These are phyloP conservation scores for Setomelanomma holmii DNA, from an alignment of 2,329 filamentous ascomycete genomes.

Conservation along the genomic window DNA sequence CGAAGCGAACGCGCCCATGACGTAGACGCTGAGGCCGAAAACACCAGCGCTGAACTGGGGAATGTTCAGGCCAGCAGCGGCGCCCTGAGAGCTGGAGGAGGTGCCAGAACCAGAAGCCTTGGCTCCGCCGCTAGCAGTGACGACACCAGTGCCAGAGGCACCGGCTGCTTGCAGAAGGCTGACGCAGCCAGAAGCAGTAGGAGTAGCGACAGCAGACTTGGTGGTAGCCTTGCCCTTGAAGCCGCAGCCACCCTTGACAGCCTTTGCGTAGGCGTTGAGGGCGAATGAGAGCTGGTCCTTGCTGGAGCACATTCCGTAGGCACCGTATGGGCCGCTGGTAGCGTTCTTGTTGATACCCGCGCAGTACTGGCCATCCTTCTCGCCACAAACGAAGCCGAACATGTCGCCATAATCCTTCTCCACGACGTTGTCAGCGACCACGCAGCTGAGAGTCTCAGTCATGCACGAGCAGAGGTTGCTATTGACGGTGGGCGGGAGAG, in stretches of 20 bases:
- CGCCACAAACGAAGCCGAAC: constrained; percentile 77
- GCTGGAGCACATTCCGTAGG: constrained; percentile 78
- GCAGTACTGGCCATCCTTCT: constrained; percentile 62
- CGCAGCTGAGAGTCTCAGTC: constrained; percentile 75
- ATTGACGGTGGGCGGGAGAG: constrained; percentile 85
- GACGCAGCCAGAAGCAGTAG: constrained; percentile 62
- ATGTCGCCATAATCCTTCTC: constrained; percentile 68
- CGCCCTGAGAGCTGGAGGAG: constrained; percentile 32
- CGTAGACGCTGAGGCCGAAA: constrained; percentile 58
- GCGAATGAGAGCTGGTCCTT: constrained; percentile 76
- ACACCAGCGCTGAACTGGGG: constrained; percentile 55
- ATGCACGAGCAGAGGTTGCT: constrained; percentile 84
- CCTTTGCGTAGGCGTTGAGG: constrained; percentile 69
- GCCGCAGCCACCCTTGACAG: constrained; percentile 67
- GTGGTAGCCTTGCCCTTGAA: constrained; percentile 72
- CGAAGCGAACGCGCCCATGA: constrained; percentile 58
- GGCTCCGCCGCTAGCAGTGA: constrained; percentile 54
- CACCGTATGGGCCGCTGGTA: constrained; percentile 73
- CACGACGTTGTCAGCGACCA: constrained; percentile 63
- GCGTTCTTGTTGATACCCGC: constrained; percentile 72
- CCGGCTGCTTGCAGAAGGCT: constrained; percentile 69
- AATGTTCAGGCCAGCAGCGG: constrained; percentile 53
- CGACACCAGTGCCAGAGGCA: constrained; percentile 63
- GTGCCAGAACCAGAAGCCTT: constrained; percentile 23
- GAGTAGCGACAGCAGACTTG: constrained; percentile 56